Conservation (phyloP, 2,329 filamentous ascomycete genomes). For the Microdochium paspali region DNA sequence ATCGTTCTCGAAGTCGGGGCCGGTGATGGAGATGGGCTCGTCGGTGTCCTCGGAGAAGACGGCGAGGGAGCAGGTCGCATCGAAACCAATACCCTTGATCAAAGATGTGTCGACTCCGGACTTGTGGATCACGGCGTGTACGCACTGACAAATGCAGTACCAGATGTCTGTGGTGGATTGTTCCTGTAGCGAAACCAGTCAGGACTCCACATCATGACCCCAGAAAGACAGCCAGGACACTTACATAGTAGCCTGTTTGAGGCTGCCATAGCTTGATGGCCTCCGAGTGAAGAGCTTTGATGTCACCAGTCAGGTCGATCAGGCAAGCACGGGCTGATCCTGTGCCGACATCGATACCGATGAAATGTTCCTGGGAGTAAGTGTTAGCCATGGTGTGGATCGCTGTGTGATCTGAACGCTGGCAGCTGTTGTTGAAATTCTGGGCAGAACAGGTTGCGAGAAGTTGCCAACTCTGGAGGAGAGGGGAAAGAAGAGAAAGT, state of each 20-base stretch:
- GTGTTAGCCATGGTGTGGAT: constrained; percentile 12
- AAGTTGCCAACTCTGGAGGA: constrained; percentile 1
- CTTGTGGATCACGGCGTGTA: constrained; percentile 72
- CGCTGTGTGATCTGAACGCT: too few relatives aligned
- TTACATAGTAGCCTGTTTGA: constrained; percentile 63
- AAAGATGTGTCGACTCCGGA: constrained; percentile 66
- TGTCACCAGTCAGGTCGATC: constrained; percentile 85
- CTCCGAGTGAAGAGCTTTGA: constrained; percentile 64
- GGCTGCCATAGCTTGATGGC: constrained; percentile 77
- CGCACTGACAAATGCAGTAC: constrained; percentile 84
- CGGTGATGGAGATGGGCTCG: constrained; percentile 84
- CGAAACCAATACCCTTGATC: constrained; percentile 89
- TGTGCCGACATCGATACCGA: constrained; percentile 94
- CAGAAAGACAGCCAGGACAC: constrained; percentile 10
- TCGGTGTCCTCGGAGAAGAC: constrained; percentile 86
- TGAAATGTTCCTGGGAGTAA: constrained; percentile 44
- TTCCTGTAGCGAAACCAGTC: constrained; percentile 44
- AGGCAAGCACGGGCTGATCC: constrained; percentile 93
- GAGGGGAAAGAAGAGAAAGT: background rate
- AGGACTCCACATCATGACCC: background rate
- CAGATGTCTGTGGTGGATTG: constrained; percentile 98
- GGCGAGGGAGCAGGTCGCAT: constrained; percentile 94
- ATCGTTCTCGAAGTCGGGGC: constrained; percentile 71
- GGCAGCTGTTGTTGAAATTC: too few relatives aligned
- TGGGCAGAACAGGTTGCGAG: too few relatives aligned